Percentiles rank a stretch among this genome's conserved stretches.
Conservation (phyloP, 2,329 filamentous ascomycete genomes). For the Xylariaceae sp. region DNA sequence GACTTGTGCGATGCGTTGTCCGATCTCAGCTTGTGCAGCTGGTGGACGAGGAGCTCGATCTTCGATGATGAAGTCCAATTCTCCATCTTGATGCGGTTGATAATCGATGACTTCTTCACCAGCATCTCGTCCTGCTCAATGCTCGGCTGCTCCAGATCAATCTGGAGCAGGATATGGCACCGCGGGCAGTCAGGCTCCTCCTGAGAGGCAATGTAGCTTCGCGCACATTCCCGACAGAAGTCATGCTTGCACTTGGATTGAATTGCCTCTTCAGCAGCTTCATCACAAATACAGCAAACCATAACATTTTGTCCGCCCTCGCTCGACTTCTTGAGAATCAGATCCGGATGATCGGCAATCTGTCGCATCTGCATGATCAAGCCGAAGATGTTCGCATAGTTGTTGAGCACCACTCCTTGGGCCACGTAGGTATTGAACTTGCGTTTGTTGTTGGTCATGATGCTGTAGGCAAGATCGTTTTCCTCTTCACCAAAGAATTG, state of each 20-base stretch:
- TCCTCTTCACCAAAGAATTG: conserved; percentile 97
- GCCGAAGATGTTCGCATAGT: conserved; percentile 98
- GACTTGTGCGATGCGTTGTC: conserved; percentile 94
- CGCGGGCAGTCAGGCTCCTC: conserved; percentile 77
- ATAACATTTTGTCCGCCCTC: conserved; percentile 86
- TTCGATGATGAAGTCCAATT: conserved; percentile 98
- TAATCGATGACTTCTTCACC: conserved; percentile 94
- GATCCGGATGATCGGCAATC: conserved; percentile 91
- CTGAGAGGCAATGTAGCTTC: conserved; percentile 74
- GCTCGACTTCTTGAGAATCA: conserved; percentile 83
- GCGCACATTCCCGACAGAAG: conserved; percentile 78
- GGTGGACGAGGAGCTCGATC: conserved; percentile 93
- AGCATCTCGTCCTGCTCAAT: conserved; percentile 85
- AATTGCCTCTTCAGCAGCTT: conserved; percentile 91
- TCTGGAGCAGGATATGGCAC: conserved; percentile 84
- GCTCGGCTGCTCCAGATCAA: conserved; percentile 92
- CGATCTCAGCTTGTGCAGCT: conserved; percentile 85
- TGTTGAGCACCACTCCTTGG: conserved; percentile 89
- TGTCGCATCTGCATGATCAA: conserved; percentile 99
- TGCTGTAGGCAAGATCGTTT: conserved; percentile 89
- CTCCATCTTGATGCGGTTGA: conserved; percentile 98
- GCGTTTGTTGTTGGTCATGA: conserved; percentile 87
- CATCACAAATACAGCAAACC: conserved; percentile 93
- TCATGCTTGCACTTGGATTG: conserved; percentile 90
- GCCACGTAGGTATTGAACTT: conserved; percentile 95